Evolutionary conservation across 2,329 filamentous ascomycete genomes (phyloP).

Genomic region (Exophiala sideris): DNA sequence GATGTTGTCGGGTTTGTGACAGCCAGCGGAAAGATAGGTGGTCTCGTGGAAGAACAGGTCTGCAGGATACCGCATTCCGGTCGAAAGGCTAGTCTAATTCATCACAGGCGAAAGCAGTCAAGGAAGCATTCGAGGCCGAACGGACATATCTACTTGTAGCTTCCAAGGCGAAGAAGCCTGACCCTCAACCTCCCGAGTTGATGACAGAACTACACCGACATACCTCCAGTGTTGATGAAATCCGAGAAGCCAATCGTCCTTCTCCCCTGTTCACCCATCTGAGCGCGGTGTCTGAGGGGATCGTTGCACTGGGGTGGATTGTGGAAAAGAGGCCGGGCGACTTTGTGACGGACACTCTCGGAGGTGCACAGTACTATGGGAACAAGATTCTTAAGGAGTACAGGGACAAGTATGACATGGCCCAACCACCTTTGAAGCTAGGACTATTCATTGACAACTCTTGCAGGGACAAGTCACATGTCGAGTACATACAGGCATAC

Average conservation of each 20-base stretch:
- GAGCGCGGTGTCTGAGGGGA: conserved; percentile 83
- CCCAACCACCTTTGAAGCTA: neutral
- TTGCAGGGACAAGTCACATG: conserved; percentile 69
- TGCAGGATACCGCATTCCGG: conserved; percentile 41
- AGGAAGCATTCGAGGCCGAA: conserved; percentile 74
- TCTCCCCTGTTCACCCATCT: conserved; percentile 76
- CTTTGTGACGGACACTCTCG: conserved; percentile 77
- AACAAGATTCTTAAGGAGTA: conserved; percentile 90
- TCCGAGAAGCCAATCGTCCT: conserved; percentile 77
- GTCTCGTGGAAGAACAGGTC: conserved; percentile 76
- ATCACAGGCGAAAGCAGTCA: conserved; percentile 52
- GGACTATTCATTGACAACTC: conserved; percentile 25
- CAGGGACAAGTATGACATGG: conserved; percentile 66
- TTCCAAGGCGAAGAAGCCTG: conserved; percentile 88
- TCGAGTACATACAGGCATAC: conserved; percentile 89
- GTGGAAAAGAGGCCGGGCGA: conserved; percentile 79
- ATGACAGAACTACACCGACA: conserved; percentile 83
- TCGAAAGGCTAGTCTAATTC: neutral
- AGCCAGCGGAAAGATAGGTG: conserved; percentile 73
- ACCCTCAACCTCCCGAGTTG: conserved; percentile 68
- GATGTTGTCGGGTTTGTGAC: conserved; percentile 76
- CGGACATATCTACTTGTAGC: conserved; percentile 83
- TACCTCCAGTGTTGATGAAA: conserved; percentile 72
- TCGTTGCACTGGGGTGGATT: conserved; percentile 87
- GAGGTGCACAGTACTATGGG: conserved; percentile 86